phyloP scores from a whole-genome alignment of 257 asterid genomes.

The Solanum megistacrolobum region DNA sequence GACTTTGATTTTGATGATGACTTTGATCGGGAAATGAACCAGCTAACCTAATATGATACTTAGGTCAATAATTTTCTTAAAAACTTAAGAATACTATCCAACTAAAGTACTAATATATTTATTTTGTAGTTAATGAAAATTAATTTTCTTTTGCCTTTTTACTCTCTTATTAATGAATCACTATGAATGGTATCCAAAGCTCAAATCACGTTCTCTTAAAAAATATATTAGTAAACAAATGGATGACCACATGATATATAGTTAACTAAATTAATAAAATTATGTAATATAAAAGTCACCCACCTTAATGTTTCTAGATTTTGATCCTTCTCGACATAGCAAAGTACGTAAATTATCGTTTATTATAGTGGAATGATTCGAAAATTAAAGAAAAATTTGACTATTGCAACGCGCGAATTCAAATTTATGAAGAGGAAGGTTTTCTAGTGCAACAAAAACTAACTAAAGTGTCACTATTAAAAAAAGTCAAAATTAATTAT shows the following conservation, averaged over 20 bases:
- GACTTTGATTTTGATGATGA: neutral
- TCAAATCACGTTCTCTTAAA: neutral
- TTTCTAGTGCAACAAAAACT: no score
- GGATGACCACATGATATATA: neutral
- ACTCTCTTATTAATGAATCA: neutral
- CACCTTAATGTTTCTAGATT: neutral
- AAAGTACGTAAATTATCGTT: no score
- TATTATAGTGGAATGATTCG: fast-evolving
- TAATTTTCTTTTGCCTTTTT: neutral
- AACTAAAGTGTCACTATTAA: no score
- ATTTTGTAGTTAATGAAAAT: neutral
- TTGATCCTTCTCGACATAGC: neutral
- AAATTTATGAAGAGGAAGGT: neutral
- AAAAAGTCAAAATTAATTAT: no score
- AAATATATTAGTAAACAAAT: neutral
- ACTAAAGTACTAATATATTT: neutral
- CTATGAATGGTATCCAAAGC: neutral
- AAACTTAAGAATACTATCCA: neutral
- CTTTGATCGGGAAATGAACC: neutral
- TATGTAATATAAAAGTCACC: neutral
- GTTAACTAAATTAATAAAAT: neutral
- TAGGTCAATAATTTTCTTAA: neutral
- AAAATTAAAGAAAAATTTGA: no score
- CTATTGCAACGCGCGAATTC: fast-evolving
- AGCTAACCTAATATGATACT: neutral